phyloP scores from a whole-genome alignment of 2,329 filamentous ascomycete species.

The Penicillium sp. region DNA sequence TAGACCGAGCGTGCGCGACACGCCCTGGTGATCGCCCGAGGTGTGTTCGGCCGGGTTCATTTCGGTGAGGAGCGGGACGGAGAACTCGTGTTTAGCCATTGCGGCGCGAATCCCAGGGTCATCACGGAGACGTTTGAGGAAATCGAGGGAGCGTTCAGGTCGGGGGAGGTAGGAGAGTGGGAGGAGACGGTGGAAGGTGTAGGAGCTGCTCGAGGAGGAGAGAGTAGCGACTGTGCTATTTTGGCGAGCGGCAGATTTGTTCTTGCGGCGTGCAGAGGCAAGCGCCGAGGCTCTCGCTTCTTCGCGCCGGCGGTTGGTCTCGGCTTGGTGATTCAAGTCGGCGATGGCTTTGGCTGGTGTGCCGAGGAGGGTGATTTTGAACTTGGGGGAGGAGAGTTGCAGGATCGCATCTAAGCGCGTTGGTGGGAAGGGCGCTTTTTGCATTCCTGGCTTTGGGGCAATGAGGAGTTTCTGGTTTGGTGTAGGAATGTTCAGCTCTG shows the following conservation, averaged over 20 bases:
- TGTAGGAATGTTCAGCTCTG: constrained; percentile 42
- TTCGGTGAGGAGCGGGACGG: constrained; percentile 84
- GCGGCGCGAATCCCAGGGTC: constrained; percentile 83
- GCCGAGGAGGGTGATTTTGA: constrained; percentile 54
- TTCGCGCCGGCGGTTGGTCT: constrained; percentile 31
- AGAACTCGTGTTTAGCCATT: constrained; percentile 85
- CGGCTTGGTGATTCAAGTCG: constrained; percentile 44
- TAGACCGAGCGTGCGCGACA: constrained; percentile 76
- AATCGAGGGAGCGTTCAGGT: constrained; percentile 70
- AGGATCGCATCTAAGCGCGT: constrained; percentile 39
- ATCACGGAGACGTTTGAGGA: constrained; percentile 74
- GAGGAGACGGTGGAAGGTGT: constrained; percentile 79
- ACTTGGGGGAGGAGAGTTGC: constrained; percentile 39
- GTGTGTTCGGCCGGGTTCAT: constrained; percentile 92
- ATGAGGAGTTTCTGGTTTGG: constrained; percentile 52
- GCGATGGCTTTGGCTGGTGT: constrained; percentile 47
- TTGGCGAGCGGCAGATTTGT: constrained; percentile 11
- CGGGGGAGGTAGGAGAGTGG: constrained; percentile 79
- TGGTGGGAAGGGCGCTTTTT: constrained; percentile 49
- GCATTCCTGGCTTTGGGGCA: constrained; percentile 52
- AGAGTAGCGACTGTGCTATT: constrained; percentile 35
- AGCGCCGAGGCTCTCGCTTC: constrained; percentile 35
- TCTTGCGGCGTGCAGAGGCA: constrained; percentile 23
- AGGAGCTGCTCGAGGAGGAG: constrained; percentile 62
- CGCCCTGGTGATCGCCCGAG: constrained; percentile 62